Percentiles rank a stretch among this genome's conserved stretches.
These are phyloP conservation scores for Cladosporium cucumerinum DNA, from an alignment of 2,329 filamentous ascomycete species.

Conservation along the genomic window DNA sequence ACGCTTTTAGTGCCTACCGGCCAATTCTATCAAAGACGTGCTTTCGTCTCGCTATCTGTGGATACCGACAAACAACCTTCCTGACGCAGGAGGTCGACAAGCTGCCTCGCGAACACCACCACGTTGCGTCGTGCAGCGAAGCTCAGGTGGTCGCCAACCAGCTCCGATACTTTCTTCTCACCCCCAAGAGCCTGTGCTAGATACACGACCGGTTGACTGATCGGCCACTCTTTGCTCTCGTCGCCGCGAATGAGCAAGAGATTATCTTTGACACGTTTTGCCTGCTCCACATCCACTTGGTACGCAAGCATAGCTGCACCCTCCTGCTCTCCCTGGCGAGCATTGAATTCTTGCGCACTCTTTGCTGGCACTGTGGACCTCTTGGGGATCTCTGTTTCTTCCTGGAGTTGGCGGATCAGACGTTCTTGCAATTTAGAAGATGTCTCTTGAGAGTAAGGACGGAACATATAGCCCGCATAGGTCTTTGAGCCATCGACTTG, in stretches of 20 bases:
- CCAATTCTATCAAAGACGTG: constrained; percentile 6
- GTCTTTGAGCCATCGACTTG: neutral
- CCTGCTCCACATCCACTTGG: neutral
- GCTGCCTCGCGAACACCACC: neutral
- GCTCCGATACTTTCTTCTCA: neutral
- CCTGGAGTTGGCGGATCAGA: neutral
- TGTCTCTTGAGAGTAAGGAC: neutral
- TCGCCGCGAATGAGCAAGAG: neutral
- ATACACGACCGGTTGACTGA: neutral
- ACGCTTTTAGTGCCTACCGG: neutral
- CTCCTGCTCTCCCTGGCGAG: constrained; percentile 4
- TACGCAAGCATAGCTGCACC: constrained; percentile 7
- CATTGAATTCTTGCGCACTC: constrained; percentile 3
- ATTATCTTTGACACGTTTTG: neutral
- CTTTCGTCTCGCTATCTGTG: neutral
- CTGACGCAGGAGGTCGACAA: neutral
- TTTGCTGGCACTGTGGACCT: neutral
- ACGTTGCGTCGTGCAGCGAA: constrained; percentile 2
- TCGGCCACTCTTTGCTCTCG: constrained; percentile 1
- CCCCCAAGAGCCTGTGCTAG: neutral
- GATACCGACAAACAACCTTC: neutral
- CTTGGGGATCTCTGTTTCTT: neutral
- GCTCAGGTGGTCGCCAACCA: constrained; percentile 1
- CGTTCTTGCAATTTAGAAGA: neutral
- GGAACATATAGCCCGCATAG: constrained; percentile 2